phyloP scores from a whole-genome alignment of 495 filamentous ascomycete genomes.

The Parathielavia hyrcaniae region DNA sequence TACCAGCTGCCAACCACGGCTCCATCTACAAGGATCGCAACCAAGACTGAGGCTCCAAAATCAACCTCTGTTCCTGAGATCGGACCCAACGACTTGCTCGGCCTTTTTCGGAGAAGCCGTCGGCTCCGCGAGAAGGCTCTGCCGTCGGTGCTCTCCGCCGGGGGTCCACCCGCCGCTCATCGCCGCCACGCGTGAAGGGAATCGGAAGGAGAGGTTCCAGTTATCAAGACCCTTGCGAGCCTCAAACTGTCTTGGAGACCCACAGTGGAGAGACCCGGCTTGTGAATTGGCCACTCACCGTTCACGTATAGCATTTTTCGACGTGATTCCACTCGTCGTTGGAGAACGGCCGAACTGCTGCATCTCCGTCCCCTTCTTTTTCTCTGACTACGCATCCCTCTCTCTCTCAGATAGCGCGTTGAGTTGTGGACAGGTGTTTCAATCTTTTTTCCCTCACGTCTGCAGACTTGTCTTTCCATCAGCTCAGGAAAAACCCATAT shows the following conservation, averaged over 20 bases:
- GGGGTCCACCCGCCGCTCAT: background rate
- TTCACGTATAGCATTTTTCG: conserved; percentile 15
- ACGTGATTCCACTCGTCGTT: conserved; percentile 15
- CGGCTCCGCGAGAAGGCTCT: conserved; percentile 2
- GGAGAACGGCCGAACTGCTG: conserved; percentile 17
- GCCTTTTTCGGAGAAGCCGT: conserved; percentile 13
- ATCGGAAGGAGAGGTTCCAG: background rate
- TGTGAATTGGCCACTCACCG: conserved; percentile 15
- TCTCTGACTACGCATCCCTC: conserved; percentile 17
- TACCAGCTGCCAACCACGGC: background rate
- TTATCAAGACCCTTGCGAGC: background rate
- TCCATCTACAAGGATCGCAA: background rate
- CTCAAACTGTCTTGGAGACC: conserved; percentile 8
- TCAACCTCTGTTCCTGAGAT: background rate
- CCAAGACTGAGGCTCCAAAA: background rate
- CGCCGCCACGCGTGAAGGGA: background rate
- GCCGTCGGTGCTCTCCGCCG: background rate
- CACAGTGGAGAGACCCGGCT: conserved; percentile 7
- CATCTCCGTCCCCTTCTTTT: background rate
- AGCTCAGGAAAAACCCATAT: conserved; percentile 16
- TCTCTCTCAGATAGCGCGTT: conserved; percentile 10
- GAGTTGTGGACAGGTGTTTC: conserved; percentile 7
- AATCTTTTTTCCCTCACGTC: conserved; percentile 17
- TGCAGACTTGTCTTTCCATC: conserved; percentile 5
- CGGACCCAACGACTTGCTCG: background rate